Evolutionary conservation across 2,329 filamentous ascomycete genomes (phyloP), one percentile per base, ranked within the genome.

Genomic region (Aspergillus phoenicis): DNA sequence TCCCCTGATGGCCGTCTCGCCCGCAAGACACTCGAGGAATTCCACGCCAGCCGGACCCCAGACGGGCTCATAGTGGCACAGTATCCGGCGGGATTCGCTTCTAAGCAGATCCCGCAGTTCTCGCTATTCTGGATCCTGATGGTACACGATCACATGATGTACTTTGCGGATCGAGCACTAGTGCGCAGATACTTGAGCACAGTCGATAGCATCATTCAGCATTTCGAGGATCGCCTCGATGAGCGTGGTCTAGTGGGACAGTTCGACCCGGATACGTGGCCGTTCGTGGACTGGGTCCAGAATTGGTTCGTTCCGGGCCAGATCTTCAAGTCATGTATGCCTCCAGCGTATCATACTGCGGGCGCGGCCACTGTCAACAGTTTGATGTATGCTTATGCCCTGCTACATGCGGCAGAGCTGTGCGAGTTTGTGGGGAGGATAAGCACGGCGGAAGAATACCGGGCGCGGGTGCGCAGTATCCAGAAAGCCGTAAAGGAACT

Each of bases 111-210:
- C 33, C 58, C 58, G 6, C 26, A 28, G 30, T 62, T 60, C 53
- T 62, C 58, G 4, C 28, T 60, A 15, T 60, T 24, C 36, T 60
- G 58, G 49, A 41, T 60, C 5, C 49, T 62, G 22, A 60, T 60
- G 58, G 26, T 60, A 0, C 26, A 58, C 22, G 58, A 62, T 36
- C 53, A 60, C n/a, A 45, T 55, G 49, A 24, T 53, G 41, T 58
- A 60, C n/a, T 39, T 36, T 5, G 49, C 33, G 11, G 58, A 60
- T 20, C 2, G 4, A 1, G 10, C 26, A 0, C 10, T 62, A 5
- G 58, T 60, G 6, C 36, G 51, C 1, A 7, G 15, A 0, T 60
- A 57, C 17, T 5, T 60, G 0, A 53, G 58, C 13, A 56, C 41
- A 4, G 33, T 60, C 10, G 61, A 62, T 22, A 39, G 43, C 11